Conservation (phyloP, 2,329 filamentous ascomycete species). For the Hirsutella minnesotensis region DNA sequence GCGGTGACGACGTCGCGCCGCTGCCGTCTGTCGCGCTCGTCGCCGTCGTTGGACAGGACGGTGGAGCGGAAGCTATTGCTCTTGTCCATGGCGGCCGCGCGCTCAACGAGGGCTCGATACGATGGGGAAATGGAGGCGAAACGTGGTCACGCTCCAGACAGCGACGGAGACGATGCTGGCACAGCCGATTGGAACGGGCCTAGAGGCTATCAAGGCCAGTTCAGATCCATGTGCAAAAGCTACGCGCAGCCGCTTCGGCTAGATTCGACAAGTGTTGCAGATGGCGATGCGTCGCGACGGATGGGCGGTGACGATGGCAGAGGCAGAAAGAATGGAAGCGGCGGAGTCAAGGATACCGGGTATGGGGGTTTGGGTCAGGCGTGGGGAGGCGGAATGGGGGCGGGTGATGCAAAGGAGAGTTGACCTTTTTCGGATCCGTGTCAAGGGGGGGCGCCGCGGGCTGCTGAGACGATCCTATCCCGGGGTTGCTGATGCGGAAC, state of each 20-base stretch:
- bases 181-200: no score
- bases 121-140: no score
- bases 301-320: not conserved
- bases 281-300: not conserved
- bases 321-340: not conserved
- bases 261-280: not conserved
- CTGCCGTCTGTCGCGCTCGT: conserved; percentile 13
- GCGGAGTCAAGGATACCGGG: not conserved
- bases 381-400: not conserved
- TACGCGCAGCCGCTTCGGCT: not conserved
- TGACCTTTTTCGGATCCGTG: not conserved
- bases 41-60: conserved; percentile 28
- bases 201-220: not conserved
- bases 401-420: not conserved
- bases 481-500: not conserved
- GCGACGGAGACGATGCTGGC: not conserved
- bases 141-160: no score
- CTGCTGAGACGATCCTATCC: not conserved
- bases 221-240: not conserved
- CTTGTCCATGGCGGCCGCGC: conserved; percentile 26
- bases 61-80: conserved; percentile 36
- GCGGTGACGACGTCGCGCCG: conserved; percentile 36
- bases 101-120: not conserved
- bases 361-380: not conserved
- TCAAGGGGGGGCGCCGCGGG: not conserved